Evolutionary conservation across 208 protist genomes (phyloP), one percentile per base, ranked within the genome.

Genomic region (Strigomonas culicis): DNA sequence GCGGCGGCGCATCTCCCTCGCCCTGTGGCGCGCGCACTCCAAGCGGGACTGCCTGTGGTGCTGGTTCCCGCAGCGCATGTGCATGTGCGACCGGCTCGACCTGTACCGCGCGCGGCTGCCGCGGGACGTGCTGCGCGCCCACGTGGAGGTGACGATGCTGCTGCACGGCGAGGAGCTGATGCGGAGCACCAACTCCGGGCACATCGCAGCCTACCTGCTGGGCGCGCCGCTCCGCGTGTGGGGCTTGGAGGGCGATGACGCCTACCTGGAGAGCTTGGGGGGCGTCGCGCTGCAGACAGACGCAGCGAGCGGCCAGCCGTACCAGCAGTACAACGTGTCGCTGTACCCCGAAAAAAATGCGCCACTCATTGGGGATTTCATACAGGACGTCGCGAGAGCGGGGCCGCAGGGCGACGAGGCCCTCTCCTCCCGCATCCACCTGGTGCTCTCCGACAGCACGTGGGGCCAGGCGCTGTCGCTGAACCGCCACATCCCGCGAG

Each of bases 101-200:
- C 58, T 70, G 13, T 74, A 78, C 47, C 67, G 76, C 31, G 65
- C 61, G 11, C 39, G 60, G 2, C 44, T 94, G 52, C 79, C 72
- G 15, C 46, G 59, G 0, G 39, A 17, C 41, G 43, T 70, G 24
- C 41, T 77, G 10, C 61, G 74, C 25, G 25, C 36, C 22, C 56
- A 64, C 25, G 70, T 82, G 2, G 59, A 70, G 44, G 73, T 93
- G 39, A 90, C 84, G 41, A 83, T 94, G 68, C 65, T 94, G 17
- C 70, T 94, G 58, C 87, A 94, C 71, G 58, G 75, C 8, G 87
- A 85, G 64, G 87, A 94, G 72, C 21, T 94, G 43, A 82, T 94
- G 77, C 87, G 87, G 15, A 84, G 80, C 64, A 91, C 87, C 22
- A 94, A 94, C 74, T 83, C 87, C 3, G 87, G 87, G 6, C 87